Evolutionary conservation across 1,284 basidiomycete species (phyloP).

Genomic region (Leccinum angustisporum): DNA sequence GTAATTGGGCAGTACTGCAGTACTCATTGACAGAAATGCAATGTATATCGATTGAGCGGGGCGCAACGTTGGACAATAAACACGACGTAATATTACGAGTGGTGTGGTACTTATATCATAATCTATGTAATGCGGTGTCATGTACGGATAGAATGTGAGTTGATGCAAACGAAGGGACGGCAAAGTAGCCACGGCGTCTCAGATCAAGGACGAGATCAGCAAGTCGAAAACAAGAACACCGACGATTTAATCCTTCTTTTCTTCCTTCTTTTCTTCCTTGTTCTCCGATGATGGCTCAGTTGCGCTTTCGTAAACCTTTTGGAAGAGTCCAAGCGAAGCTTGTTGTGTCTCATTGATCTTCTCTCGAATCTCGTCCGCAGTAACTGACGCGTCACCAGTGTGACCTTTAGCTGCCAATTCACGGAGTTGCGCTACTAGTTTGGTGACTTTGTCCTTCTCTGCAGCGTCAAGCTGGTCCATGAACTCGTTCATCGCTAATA

Average conservation of each 20-base stretch:
- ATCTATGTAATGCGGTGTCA: conserved; percentile 26
- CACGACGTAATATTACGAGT: conserved; percentile 27
- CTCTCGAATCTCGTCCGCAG: conserved; percentile 86
- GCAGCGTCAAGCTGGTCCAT: conserved; percentile 92
- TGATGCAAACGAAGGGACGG: conserved; percentile 32
- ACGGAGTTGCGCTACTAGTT: conserved; percentile 84
- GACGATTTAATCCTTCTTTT: conserved; percentile 68
- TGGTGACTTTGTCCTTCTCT: conserved; percentile 92
- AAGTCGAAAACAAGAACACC: not conserved
- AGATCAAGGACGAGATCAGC: conserved; percentile 10
- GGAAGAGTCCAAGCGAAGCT: conserved; percentile 95
- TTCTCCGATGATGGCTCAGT: conserved; percentile 50
- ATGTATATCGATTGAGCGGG: conserved; percentile 26
- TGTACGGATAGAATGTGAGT: conserved; percentile 11
- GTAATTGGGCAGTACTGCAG: no score
- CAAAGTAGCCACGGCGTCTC: conserved; percentile 7
- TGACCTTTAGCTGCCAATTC: conserved; percentile 92
- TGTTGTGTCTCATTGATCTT: conserved; percentile 97
- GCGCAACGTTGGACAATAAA: conserved; percentile 17
- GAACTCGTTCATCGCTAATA: conserved; percentile 89
- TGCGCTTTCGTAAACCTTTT: conserved; percentile 96
- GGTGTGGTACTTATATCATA: conserved; percentile 34
- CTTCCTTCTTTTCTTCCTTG: conserved; percentile 53
- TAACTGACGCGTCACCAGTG: conserved; percentile 78
- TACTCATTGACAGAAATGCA: no score